Percentiles rank a stretch among this genome's conserved stretches.
phyloP scores from a whole-genome alignment of 2,329 filamentous ascomycete genomes.

The Hypoxylon sp. region DNA sequence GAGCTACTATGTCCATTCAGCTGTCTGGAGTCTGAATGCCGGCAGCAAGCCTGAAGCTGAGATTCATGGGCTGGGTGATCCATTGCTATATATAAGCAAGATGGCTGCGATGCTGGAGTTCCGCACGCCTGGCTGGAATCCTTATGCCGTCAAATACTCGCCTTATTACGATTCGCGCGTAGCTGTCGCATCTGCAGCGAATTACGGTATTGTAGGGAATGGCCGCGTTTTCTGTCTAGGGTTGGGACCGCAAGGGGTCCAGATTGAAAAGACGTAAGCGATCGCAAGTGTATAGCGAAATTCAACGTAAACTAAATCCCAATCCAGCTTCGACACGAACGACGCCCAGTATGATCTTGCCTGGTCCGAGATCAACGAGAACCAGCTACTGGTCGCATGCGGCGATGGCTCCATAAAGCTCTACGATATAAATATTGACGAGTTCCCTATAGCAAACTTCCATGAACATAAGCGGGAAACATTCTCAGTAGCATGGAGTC shows the following conservation, averaged over 20 bases:
- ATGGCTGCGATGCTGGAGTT: slow-evolving; percentile 87
- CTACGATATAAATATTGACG: slow-evolving; percentile 83
- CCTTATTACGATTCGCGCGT: slow-evolving; percentile 97
- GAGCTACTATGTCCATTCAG: slow-evolving; percentile 15
- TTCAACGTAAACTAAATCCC: slow-evolving; percentile 19
- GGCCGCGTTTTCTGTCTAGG: slow-evolving; percentile 88
- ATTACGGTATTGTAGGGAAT: slow-evolving; percentile 98
- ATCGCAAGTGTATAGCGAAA: slow-evolving; percentile 6
- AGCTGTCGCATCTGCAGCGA: slow-evolving; percentile 90
- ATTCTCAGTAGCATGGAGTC: slow-evolving; percentile 93
- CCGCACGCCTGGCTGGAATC: slow-evolving; percentile 93
- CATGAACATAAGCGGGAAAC: slow-evolving; percentile 94
- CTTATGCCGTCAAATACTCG: slow-evolving; percentile 97
- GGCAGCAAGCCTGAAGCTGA: slow-evolving; percentile 24
- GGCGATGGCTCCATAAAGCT: slow-evolving; percentile 96
- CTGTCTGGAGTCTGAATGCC: slow-evolving; percentile 15
- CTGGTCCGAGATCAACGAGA: slow-evolving; percentile 97
- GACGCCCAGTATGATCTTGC: slow-evolving; percentile 95
- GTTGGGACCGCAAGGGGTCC: slow-evolving; percentile 85
- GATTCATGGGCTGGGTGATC: slow-evolving; percentile 18
- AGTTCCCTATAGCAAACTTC: slow-evolving; percentile 93
- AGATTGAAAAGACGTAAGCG: slow-evolving; percentile 82
- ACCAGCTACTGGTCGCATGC: slow-evolving; percentile 88
- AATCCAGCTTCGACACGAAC: slow-evolving; percentile 90
- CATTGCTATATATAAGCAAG: slow-evolving; percentile 23